phyloP scores from a whole-genome alignment of 345 rosid genomes.

The Citrus australasica region DNA sequence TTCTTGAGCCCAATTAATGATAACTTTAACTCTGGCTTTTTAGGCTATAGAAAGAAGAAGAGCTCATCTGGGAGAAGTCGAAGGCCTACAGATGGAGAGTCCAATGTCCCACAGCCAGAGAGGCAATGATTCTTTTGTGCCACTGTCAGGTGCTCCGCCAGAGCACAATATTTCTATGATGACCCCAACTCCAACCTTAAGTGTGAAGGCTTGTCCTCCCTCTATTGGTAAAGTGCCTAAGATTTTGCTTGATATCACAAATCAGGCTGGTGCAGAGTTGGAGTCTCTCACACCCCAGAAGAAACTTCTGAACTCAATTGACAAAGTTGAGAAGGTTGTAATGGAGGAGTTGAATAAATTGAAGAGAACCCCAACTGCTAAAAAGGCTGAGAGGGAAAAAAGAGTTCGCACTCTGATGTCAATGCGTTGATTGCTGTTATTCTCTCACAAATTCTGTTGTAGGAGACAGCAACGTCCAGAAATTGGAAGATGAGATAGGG shows the following conservation, averaged over 20 bases:
- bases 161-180: slow-evolving; percentile 28
- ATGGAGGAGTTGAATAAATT: slow-evolving; percentile 65
- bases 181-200: slow-evolving; percentile 47
- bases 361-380: slow-evolving; percentile 69
- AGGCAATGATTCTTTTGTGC: slow-evolving; percentile 32
- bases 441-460: neutral
- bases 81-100: slow-evolving; percentile 45
- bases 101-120: slow-evolving; percentile 29
- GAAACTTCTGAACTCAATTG: slow-evolving; percentile 76
- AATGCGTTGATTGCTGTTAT: slow-evolving; percentile 41
- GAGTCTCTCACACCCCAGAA: slow-evolving; percentile 84
- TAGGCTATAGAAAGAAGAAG: slow-evolving; percentile 85
- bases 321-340: slow-evolving; percentile 70
- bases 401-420: slow-evolving; percentile 73
- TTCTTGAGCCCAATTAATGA: slow-evolving; percentile 5
- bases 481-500: neutral
- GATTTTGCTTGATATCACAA: slow-evolving; percentile 50
- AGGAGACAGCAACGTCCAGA: slow-evolving; percentile 1
- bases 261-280: slow-evolving; percentile 36
- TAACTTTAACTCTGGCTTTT: neutral
- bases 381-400: slow-evolving; percentile 55
- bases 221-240: slow-evolving; percentile 50
- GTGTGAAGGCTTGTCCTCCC: slow-evolving; percentile 35
- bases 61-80: slow-evolving; percentile 43
- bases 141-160: slow-evolving; percentile 28